Base-by-base conservation (phyloP, 2,329 filamentous ascomycete genomes). In the Aciculosporium take region DNA sequence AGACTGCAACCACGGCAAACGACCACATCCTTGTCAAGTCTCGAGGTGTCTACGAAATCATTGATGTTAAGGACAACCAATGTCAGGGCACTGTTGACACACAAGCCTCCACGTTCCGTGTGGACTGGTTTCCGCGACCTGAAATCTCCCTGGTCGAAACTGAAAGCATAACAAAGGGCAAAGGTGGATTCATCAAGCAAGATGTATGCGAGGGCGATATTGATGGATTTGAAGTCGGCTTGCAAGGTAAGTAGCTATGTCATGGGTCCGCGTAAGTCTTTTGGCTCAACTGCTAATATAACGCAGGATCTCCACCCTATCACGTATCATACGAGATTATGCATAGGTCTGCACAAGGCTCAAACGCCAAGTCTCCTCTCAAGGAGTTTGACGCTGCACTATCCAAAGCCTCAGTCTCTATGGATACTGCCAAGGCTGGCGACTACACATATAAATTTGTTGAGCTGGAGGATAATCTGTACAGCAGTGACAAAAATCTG, bases 131-230 rank as follows among this genome's bases (percentile, higher is more conserved):
- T 51, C 73, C 84, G 27, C 76, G 88, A 36, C 93, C 91, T 1
- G 68, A 76, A 47, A 69, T 93, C 32, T 72, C 71, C 12, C 58
- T 91, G 35, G 67, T 78, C 5, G 72, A 81, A 45, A 75, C 74
- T n/a, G 68, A 76, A 4, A 73, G 78, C 36, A 69, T 84, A 36
- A 66, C 66, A 13, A 44, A 51, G 9, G 65, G 68, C 13, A 66
- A 65, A 7, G 66, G 68, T 23, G 68, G 69, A 27, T 83, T 80
- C 55, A 57, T 79, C 50, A 93, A 93, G 60, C 73, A 79, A 32
- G 80, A 88, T 46, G 81, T 98, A 24, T 98, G 91, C 55, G 88
- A 98, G 64, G 89, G 89, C 24, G 89, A 96, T 46, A 83, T 94
- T 53, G 89, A 95, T 58, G 78, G 79, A 3, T 79, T 95, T 42